Evolutionary conservation across 192 early-diverging fungal genomes (phyloP), one percentile per base, ranked within the genome.

Genomic region (Coemansia sp.): DNA sequence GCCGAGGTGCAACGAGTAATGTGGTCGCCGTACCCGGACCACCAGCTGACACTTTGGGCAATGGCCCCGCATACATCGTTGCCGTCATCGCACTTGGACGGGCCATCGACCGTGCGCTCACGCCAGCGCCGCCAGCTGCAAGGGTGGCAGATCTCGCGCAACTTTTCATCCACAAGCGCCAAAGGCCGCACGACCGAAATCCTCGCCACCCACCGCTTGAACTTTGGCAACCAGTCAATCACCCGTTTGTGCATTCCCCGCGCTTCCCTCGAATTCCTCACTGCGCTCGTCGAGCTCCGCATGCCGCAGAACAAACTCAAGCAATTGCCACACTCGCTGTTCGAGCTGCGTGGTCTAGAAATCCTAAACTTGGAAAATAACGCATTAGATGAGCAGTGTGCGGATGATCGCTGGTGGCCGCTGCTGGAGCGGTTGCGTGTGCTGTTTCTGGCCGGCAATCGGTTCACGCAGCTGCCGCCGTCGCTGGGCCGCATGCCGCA

Each of bases 21-120:
- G 64, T 80, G 77, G 77, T 75, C 77, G 53, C 77, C 77, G 23
- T 80, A 80, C 39, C 77, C 77, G 0, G 77, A 74, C 58, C 67
- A 80, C 69, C 39, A 59, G 64, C 54, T 80, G 54, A 75, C 77
- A 16, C 58, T 80, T 57, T 80, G 77, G 77, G 77, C 72, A 22
- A 64, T 58, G 60, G 49, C 61, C 9, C 45, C 37, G 8, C 45
- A 7, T 14, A 6, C 41, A 19, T 14, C 35, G 39, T 19, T 17
- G 17, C 38, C 25, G 27, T n/a, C 49, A 25, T 59, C 21, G 29
- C 62, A 37, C 22, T 2, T 39, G 17, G 35, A 26, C 29, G 25
- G 22, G 11, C 27, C 12, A 1, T 0, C 31, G 8, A 35, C 48
- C 6, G 12, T 23, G 35, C 22, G 19, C 29, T n/a, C 39, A 11